Evolutionary conservation across 23 red algal genomes (phyloP), one percentile per base, ranked within the genome.

Genomic region (Gracilaria vermiculophylla): DNA sequence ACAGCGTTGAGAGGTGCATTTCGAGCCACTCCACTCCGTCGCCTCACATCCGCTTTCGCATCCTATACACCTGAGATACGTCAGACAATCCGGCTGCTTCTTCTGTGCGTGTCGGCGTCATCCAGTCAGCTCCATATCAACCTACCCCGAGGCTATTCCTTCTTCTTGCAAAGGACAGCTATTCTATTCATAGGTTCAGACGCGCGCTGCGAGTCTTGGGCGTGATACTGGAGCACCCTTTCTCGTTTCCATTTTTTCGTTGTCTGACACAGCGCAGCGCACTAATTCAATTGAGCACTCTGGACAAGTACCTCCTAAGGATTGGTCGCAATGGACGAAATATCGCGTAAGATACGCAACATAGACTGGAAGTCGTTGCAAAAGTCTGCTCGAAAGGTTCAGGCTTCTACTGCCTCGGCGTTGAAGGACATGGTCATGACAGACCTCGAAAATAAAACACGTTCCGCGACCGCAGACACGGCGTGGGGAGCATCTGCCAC

Each of bases 371-470:
- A 85, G 36, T 60, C 77, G 10, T 57, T 97, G 21, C 91, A 93
- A 76, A 84, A 88, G 27, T 86, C 83, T 44, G 95, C 80, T 0
- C 78, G 72, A 20, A 81, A 78, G 29, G 73, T 90, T 55, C 90
- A 87, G 40, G 89, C 76, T 8, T 80, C 81, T 14, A 88, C 89
- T 13, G 95, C 89, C 6, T 89, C 81, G 0, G 87, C 85, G 21
- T 33, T 97, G 16, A 97, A 97, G 51, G 95, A 97, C 54, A 80
- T 92, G 83, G 90, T 97, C 29, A 98, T 98, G 96, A 98, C 96
- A 0, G 96, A 98, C 61, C 62, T 98, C 31, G 96, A 98, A 58
- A 98, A 98, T 86, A 92, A 90, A 48, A 81, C 90, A 49, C 92
- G 96, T 16, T 84, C 89, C 14, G 96, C 96, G 3, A 95, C 92